Evolutionary conservation across 495 filamentous ascomycete species (phyloP), one percentile per base, ranked within the genome.

Genomic region (Penicillium longicatenatum): DNA sequence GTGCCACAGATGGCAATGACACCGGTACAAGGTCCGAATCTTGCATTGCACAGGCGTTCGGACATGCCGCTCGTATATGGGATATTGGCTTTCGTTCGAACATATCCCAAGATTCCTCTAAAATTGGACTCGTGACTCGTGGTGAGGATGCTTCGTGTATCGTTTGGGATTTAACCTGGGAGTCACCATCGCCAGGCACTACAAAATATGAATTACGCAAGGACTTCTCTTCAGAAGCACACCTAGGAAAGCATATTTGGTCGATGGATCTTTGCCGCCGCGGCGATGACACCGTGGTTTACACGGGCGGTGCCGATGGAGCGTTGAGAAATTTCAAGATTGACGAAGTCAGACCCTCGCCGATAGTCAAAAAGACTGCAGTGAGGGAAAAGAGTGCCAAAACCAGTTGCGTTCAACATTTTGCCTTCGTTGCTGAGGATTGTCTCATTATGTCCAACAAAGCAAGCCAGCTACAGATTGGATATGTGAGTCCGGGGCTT

Each of bases 201-300:
- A 35, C 54, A 24, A 42, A 56, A 10, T 78, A 78, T 58, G 54
- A 72, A 2, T 71, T 94, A 31, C 73, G 54, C 8, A 78, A 88
- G 24, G 69, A 76, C 10, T 68, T 74, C 3, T 84, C 80, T 12
- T 79, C 80, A 37, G 72, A 76, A 17, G 84, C 81, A 47, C 94
- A 98, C 66, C 77, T 72, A 29, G 93, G 94, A 29, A 98, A 97
- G 69, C 90, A 97, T 65, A 86, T 97, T n/a, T 97, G 92, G 92
- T 87, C 91, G 2, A 71, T 84, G 24, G 84, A 83, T 11, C 65
- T 88, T 9, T 59, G 61, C n/a, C 60, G 33, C 14, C 52, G 50
- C 6, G 59, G 60, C 8, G 56, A 65, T 29, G 57, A 70, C 7
- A 67, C 62, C 11, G 50, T 83, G 0, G 67, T 95, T 57, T 85